Evolutionary conservation across 805 yeast genomes (phyloP).

Genomic region (Saccharomyces mikatae): DNA sequence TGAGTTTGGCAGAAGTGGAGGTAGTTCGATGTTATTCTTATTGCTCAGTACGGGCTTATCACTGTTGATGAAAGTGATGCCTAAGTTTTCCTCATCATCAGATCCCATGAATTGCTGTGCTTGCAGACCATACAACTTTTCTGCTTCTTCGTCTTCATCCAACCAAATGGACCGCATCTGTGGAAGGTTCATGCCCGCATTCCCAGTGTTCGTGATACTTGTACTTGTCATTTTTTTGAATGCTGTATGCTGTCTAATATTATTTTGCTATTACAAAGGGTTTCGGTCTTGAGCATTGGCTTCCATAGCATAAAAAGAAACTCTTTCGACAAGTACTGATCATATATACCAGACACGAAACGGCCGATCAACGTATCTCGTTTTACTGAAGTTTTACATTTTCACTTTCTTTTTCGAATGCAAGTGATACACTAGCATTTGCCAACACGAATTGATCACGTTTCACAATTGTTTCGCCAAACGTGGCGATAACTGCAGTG

Average conservation of each 20-base stretch:
- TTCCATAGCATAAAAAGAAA: neutral
- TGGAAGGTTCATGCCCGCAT: conserved; percentile 7
- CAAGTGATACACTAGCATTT: neutral
- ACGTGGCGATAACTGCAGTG: neutral
- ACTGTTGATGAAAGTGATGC: conserved; percentile 28
- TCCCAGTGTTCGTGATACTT: neutral
- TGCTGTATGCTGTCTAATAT: neutral
- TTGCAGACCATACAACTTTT: conserved; percentile 29
- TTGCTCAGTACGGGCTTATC: conserved; percentile 26
- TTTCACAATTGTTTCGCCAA: neutral
- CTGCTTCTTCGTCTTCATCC: conserved; percentile 33
- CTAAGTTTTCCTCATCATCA: conserved; percentile 20
- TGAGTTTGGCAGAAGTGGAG: conserved; percentile 16
- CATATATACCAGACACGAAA: neutral
- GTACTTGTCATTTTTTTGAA: neutral
- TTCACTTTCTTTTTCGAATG: neutral
- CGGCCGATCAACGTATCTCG: neutral
- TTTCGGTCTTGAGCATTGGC: neutral
- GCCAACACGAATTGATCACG: neutral
- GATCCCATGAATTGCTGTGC: conserved; percentile 20
- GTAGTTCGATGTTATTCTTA: conserved; percentile 27
- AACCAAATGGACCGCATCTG: conserved; percentile 38
- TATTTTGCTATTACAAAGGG: neutral
- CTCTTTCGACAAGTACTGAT: neutral
- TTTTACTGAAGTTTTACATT: neutral